These are phyloP conservation scores for Malus hybrid DNA, from an alignment of 331 rosid species.

Conservation along the genomic window DNA sequence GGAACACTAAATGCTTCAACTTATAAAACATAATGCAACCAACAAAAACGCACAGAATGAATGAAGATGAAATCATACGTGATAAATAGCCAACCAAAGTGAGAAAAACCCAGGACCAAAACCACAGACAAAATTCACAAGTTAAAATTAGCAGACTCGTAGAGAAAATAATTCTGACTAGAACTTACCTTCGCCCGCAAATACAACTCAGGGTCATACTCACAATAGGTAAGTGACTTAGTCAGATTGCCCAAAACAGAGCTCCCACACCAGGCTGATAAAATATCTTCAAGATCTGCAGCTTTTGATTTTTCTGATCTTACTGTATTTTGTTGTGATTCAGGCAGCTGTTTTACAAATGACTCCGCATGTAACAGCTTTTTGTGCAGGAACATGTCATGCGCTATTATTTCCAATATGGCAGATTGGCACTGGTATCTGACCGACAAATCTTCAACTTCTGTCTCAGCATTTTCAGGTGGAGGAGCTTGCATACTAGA, in stretches of 20 bases:
- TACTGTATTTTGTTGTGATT: slow-evolving; percentile 32
- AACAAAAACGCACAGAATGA: background rate
- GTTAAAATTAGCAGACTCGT: slow-evolving; percentile 1
- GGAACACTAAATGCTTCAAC: background rate
- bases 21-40: background rate
- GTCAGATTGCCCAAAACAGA: slow-evolving; percentile 57
- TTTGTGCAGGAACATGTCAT: slow-evolving; percentile 74
- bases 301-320: slow-evolving; percentile 38
- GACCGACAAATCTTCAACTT: slow-evolving; percentile 43
- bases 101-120: background rate
- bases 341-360: slow-evolving; percentile 42
- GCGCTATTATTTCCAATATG: slow-evolving; percentile 64
- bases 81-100: background rate
- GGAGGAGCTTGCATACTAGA: slow-evolving; percentile 31
- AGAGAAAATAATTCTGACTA: slow-evolving; percentile 5
- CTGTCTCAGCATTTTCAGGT: slow-evolving; percentile 32
- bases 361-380: slow-evolving; percentile 69
- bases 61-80: background rate
- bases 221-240: slow-evolving; percentile 48
- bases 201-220: slow-evolving; percentile 36
- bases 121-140: background rate
- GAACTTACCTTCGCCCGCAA: slow-evolving; percentile 58
- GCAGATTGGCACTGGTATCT: slow-evolving; percentile 63
- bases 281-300: slow-evolving; percentile 36
- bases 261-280: slow-evolving; percentile 52